Conservation (phyloP, 2,329 filamentous ascomycete genomes). For the Rhinocladiella mackenziei region DNA sequence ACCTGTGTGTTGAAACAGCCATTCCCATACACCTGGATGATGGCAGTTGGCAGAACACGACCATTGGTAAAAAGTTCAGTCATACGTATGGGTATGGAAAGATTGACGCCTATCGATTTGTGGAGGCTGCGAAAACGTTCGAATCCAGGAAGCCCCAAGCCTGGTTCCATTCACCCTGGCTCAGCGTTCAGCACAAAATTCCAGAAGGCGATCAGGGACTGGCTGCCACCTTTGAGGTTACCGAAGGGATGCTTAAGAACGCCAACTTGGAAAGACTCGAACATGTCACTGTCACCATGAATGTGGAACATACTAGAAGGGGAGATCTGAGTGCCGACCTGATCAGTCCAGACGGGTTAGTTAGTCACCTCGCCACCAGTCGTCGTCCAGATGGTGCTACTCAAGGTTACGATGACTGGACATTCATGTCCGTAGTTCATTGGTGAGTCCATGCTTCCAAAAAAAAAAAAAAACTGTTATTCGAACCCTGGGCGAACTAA, state of each 20-base stretch:
- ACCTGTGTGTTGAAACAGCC: conserved; percentile 79
- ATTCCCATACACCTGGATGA: conserved; percentile 70
- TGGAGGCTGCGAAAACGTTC: conserved; percentile 82
- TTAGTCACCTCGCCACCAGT: conserved; percentile 76
- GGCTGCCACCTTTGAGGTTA: conserved; percentile 76
- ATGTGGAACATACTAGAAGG: conserved; percentile 78
- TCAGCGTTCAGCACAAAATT: conserved; percentile 79
- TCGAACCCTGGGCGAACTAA: conserved; percentile 32
- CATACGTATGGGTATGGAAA: conserved; percentile 96
- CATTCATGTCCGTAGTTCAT: conserved; percentile 96
- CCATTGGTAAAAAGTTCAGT: conserved; percentile 79
- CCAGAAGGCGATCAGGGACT: conserved; percentile 81
- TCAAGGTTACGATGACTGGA: conserved; percentile 87
- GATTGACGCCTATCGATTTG: conserved; percentile 78
- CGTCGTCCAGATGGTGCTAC: conserved; percentile 64
- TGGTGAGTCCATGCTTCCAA: conserved; percentile 58
- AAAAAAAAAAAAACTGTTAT: not conserved
- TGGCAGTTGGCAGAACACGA: conserved; percentile 76
- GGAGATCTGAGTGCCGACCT: conserved; percentile 92
- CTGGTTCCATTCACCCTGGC: conserved; percentile 91
- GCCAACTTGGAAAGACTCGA: conserved; percentile 85
- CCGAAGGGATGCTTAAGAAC: conserved; percentile 69
- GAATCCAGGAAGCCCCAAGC: conserved; percentile 88
- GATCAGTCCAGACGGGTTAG: conserved; percentile 73
- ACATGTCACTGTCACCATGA: conserved; percentile 97